Evolutionary conservation across 148 eudicot species (phyloP), one percentile per base, ranked within the genome.

Genomic region (Vaccinium myrtillus): DNA sequence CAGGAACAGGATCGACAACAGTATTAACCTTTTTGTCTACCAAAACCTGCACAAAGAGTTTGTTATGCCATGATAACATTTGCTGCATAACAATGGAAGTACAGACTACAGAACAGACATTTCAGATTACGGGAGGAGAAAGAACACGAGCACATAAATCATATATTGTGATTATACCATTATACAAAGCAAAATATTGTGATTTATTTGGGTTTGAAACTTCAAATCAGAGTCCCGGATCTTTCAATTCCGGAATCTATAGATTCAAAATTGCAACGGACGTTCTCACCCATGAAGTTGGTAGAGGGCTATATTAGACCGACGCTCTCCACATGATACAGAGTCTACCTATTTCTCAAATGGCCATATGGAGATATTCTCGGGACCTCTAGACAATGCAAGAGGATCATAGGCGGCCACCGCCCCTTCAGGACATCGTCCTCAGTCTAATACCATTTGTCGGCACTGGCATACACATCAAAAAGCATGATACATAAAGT

Each of bases 21-120:
- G 78, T 82, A 36, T 86, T 88, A 23, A 77, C 83, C 84, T 93
- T 89, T 88, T 90, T 91, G 89, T 93, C 98, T 82, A 91, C 93
- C 88, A 96, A 86, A 83, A 96, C 87, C 99, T 96, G 93, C 83
- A 65, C 59, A 79, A 84, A 86, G 23, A 23, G 54, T 48, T 63
- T 36, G 51, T 36, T 63, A 51, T 43, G 48, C 65, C 75, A 88
- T 75, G 56, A 81, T 30, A 14, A 80, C 59, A 81, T 30, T 18
- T 56, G 27, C 1, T 43, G 4, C 56, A 79, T 56, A 15, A 36
- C 15, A 32, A 54, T 7, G 46, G 46, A 43, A 43, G 46, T 5
- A 50, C 46, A 54, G 18, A 56, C 14, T 30, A 27, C 21, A 53
- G 46, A 51, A 73, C 49, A 73, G 10, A 39, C 21, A 30, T 71